Evolutionary conservation across 2,329 filamentous ascomycete species (phyloP), one percentile per base, ranked within the genome.

Genomic region (Myrmaecium sp.): DNA sequence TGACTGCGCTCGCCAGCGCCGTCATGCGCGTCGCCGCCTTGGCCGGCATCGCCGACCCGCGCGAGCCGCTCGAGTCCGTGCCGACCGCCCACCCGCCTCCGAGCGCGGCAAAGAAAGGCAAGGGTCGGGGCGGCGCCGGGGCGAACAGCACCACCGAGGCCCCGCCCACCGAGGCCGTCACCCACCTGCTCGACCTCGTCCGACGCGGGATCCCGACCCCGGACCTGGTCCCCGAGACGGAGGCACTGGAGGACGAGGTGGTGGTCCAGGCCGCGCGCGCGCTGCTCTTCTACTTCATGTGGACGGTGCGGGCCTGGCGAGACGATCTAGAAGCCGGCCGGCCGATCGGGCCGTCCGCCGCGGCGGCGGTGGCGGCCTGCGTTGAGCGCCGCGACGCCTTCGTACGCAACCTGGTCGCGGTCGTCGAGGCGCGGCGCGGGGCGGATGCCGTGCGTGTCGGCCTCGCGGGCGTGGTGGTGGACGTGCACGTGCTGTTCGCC

Each of bases 251-350:
- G 49, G 79, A 89, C 37, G 73, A 80, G 36, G 61, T 89, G 22
- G 73, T 82, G 5, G 62, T 69, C 2, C 76, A 74, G 39, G 75
- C 82, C 16, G 77, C 91, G 41, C 76, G 78, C 36, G 65, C 74
- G 2, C 64, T 77, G 26, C 64, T 83, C 24, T 82, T 91, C 53
- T 95, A 94, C 55, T 92, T 94, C 46, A 81, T 92, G 71, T 98
- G 89, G 89, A 86, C 89, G 46, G 66, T 77, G 13, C 67, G 70
- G 28, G 59, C 63, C 21, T 44, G 54, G 25, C 42, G 46, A n/a
- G 36, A 37, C 4, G 36, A 44, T 10, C 40, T 59, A 23, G 61
- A 43, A 26, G 33, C 41, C 9, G 42, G 39, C 7, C 47, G 42
- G 5, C 33, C 58, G 4, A 63, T 81, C 29, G 47, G 42, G 5